Evolutionary conservation across 2,329 filamentous ascomycete genomes (phyloP).

Genomic region (Lachnellula suecica): DNA sequence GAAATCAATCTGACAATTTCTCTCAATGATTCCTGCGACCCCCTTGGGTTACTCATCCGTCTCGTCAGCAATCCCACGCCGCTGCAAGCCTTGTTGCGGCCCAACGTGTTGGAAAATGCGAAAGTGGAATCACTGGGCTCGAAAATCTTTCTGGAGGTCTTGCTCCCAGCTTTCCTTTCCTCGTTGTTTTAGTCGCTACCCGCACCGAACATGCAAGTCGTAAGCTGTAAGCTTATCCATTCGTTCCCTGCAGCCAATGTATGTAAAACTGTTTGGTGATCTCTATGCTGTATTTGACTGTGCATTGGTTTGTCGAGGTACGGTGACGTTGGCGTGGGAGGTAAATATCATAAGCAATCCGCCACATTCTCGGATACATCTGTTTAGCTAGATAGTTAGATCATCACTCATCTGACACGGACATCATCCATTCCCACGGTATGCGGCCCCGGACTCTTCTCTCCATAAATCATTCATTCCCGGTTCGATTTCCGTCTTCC

Average conservation of each 20-base stretch:
- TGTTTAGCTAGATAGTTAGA: too few relatives aligned
- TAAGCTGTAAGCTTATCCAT: background rate
- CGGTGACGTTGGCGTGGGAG: too few relatives aligned
- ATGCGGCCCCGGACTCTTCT: background rate
- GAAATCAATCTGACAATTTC: background rate
- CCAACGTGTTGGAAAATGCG: background rate
- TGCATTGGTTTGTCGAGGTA: too few relatives aligned
- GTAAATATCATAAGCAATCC: too few relatives aligned
- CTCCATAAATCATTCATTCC: background rate
- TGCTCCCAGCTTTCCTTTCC: background rate
- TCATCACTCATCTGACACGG: background rate
- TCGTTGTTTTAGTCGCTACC: background rate
- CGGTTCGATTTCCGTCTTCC: background rate
- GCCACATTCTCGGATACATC: too few relatives aligned
- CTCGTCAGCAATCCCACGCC: too few relatives aligned
- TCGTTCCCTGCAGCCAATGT: background rate
- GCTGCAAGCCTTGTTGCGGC: background rate
- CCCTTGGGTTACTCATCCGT: background rate
- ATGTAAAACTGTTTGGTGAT: too few relatives aligned
- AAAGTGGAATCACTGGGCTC: background rate
- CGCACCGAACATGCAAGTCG: background rate
- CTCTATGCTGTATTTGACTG: too few relatives aligned
- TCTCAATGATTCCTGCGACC: background rate
- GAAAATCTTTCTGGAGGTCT: background rate
- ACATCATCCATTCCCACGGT: background rate